A percentile compares a stretch with the other conserved stretches of the same genome.
Conservation (phyloP, 2,329 filamentous ascomycete species). For the Sphaerulina vaccinii region DNA sequence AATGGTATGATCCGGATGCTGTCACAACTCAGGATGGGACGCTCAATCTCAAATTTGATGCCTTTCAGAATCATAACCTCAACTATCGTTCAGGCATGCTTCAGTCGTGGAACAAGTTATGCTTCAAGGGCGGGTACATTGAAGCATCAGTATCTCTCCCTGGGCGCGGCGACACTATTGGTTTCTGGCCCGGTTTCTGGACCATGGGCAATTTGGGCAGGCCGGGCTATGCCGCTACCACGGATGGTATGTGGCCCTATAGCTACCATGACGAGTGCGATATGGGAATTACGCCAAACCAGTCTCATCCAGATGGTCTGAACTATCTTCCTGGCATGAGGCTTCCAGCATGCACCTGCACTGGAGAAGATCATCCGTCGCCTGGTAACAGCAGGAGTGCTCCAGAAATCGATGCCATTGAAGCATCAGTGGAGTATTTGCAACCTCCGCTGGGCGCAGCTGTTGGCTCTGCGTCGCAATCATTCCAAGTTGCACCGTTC, state of each 20-base stretch:
- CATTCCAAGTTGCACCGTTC: slow-evolving; percentile 66
- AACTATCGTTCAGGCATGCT: slow-evolving; percentile 53
- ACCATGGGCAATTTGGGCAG: slow-evolving; percentile 71
- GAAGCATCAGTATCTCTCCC: slow-evolving; percentile 71
- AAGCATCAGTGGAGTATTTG: slow-evolving; percentile 61
- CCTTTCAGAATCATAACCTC: slow-evolving; percentile 62
- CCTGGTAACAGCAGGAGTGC: slow-evolving; percentile 64
- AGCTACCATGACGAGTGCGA: slow-evolving; percentile 69
- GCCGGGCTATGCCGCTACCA: slow-evolving; percentile 67
- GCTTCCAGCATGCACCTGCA: slow-evolving; percentile 66
- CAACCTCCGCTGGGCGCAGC: slow-evolving; percentile 49
- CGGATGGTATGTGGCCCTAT: slow-evolving; percentile 73
- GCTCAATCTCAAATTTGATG: slow-evolving; percentile 62
- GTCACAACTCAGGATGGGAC: slow-evolving; percentile 40
- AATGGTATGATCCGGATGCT: slow-evolving; percentile 53
- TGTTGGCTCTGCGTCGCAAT: slow-evolving; percentile 62
- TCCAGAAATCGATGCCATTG: slow-evolving; percentile 70
- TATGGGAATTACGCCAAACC: slow-evolving; percentile 68
- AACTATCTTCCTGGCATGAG: slow-evolving; percentile 69
- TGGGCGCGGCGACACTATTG: slow-evolving; percentile 63
- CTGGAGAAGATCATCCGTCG: slow-evolving; percentile 62
- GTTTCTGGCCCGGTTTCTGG: slow-evolving; percentile 77
- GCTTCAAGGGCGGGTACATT: slow-evolving; percentile 67
- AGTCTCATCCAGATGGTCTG: slow-evolving; percentile 65
- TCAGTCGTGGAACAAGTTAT: slow-evolving; percentile 54